Evolutionary conservation across 805 yeast species (phyloP).

Genomic region (Pichia californica): DNA sequence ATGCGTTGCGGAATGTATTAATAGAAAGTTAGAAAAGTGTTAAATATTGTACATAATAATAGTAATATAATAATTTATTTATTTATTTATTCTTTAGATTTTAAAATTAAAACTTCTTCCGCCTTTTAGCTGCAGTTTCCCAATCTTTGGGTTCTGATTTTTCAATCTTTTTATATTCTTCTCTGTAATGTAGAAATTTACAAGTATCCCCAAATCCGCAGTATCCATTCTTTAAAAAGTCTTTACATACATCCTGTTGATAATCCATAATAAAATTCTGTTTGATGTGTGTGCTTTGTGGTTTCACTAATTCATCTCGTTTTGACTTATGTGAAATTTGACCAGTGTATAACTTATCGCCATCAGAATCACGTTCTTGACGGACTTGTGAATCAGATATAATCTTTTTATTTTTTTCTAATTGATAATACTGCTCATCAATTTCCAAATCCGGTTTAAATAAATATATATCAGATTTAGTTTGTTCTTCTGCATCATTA

Average conservation of each 20-base stretch:
- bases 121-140: conserved; percentile 16
- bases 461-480: neutral
- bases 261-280: conserved; percentile 73
- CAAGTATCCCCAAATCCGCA: conserved; percentile 98
- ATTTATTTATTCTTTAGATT: too few relatives aligned
- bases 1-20: conserved; percentile 7
- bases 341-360: conserved; percentile 27
- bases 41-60: neutral
- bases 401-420: conserved; percentile 1
- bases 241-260: conserved; percentile 93
- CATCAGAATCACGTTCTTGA: conserved; percentile 17
- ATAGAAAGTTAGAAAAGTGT: conserved; percentile 5
- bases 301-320: conserved; percentile 16
- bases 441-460: conserved; percentile 21
- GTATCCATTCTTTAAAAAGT: conserved; percentile 82
- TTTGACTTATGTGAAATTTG: conserved; percentile 10
- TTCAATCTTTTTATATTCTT: conserved; percentile 51
- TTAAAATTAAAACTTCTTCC: conserved; percentile 17
- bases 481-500: neutral
- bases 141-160: conserved; percentile 17
- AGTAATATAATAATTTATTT: neutral
- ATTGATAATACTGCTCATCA: conserved; percentile 18
- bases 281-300: conserved; percentile 41
- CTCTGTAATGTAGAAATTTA: conserved; percentile 87
- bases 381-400: neutral